phyloP scores from a whole-genome alignment of 495 filamentous ascomycete species.

The Oidiodendron maius region DNA sequence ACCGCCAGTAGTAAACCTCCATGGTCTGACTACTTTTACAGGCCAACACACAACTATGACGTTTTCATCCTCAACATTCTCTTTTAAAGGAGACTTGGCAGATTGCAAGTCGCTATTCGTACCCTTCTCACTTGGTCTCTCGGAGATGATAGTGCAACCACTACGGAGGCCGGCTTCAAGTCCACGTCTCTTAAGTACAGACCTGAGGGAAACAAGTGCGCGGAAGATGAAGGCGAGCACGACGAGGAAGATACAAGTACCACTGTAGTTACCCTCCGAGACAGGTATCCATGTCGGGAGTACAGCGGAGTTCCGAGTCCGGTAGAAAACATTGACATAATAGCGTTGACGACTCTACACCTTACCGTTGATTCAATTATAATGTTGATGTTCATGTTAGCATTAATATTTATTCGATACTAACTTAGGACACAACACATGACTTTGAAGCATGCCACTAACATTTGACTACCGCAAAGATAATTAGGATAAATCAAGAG shows the following conservation, averaged over 20 bases:
- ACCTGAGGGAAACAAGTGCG: not conserved
- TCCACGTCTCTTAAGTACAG: not conserved
- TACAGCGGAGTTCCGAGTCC: not conserved
- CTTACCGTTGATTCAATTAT: too few relatives aligned
- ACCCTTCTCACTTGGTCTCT: not conserved
- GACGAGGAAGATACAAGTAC: not conserved
- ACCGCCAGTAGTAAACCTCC: not conserved
- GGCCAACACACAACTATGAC: too few relatives aligned
- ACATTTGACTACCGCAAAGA: too few relatives aligned
- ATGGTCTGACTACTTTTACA: not conserved
- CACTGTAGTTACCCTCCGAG: not conserved
- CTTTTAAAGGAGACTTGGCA: not conserved
- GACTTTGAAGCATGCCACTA: too few relatives aligned
- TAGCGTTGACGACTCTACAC: not conserved
- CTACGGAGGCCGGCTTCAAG: not conserved
- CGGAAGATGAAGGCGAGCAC: not conserved
- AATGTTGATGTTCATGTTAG: too few relatives aligned
- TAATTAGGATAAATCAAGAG: too few relatives aligned
- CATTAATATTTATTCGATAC: too few relatives aligned
- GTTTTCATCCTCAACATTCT: too few relatives aligned
- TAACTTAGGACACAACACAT: too few relatives aligned
- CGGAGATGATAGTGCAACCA: not conserved
- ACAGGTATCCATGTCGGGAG: not conserved
- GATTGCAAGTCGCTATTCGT: not conserved
- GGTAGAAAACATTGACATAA: not conserved